Conservation (phyloP, 371 early-diverging fungal species). For the Amoeboaphelidium protococcarum region DNA sequence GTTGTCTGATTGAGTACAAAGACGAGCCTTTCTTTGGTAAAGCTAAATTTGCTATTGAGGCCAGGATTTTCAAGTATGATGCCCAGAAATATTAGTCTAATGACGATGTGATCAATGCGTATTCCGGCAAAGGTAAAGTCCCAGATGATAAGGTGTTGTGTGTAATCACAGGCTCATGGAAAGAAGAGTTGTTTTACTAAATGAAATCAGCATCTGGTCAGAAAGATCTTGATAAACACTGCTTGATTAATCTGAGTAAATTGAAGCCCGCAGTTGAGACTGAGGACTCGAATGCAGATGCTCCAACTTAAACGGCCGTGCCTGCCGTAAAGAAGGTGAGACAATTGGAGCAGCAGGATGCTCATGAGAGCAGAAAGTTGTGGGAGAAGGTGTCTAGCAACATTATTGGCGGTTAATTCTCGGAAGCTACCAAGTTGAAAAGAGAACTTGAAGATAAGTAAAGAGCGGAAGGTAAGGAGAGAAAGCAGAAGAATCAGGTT, state of each 20-base stretch:
- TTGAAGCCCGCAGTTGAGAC: too few species aligned
- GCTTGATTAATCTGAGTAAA: too few species aligned
- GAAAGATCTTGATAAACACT: slow-evolving; percentile 7
- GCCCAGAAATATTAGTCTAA: slow-evolving; percentile 6
- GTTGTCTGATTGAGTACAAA: slow-evolving; percentile 20
- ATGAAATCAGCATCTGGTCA: not conserved
- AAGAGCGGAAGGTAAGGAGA: slow-evolving; percentile 8
- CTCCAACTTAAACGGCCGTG: slow-evolving; percentile 9
- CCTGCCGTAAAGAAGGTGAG: slow-evolving; percentile 17
- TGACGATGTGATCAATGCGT: slow-evolving; percentile 9
- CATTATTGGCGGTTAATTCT: slow-evolving; percentile 14
- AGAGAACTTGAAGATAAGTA: slow-evolving; percentile 21
- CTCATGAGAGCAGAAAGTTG: slow-evolving; percentile 23
- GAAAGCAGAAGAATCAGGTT: too few species aligned
- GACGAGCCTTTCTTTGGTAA: slow-evolving; percentile 26
- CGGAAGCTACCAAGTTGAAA: slow-evolving; percentile 22
- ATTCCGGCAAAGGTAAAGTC: slow-evolving; percentile 13
- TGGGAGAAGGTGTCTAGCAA: slow-evolving; percentile 19
- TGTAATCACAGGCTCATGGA: slow-evolving; percentile 29
- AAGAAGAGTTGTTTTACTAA: slow-evolving; percentile 14
- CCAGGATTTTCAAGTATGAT: slow-evolving; percentile 24
- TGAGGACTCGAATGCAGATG: not conserved
- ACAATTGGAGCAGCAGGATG: slow-evolving; percentile 23
- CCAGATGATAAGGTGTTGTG: slow-evolving; percentile 19
- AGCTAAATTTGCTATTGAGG: slow-evolving; percentile 16